These are phyloP conservation scores for Penicillium sp. DNA, from an alignment of 2,329 filamentous ascomycete genomes.

Conservation along the genomic window DNA sequence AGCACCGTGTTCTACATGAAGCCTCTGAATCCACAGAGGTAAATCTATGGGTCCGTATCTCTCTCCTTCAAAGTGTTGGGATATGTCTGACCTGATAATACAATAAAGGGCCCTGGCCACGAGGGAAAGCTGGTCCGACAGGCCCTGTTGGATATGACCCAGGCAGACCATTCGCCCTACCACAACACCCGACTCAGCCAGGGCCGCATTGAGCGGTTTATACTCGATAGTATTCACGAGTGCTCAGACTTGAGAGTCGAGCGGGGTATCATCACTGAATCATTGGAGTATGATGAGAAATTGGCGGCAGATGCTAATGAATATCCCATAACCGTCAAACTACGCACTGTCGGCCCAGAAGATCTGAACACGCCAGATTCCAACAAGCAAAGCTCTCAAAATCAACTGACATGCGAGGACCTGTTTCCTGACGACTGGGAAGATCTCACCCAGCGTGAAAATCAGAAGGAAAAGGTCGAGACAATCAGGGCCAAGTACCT, in stretches of 20 bases:
- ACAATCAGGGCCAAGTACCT: conserved; percentile 62
- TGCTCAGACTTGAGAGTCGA: conserved; percentile 60
- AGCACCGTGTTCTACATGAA: conserved; percentile 64
- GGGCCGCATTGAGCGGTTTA: conserved; percentile 68
- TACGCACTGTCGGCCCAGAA: conserved; percentile 60
- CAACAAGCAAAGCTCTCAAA: conserved; percentile 33
- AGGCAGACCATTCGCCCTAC: conserved; percentile 59
- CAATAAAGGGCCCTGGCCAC: conserved; percentile 39
- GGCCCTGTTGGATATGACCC: conserved; percentile 63
- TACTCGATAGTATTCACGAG: conserved; percentile 62
- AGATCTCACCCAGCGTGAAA: conserved; percentile 43
- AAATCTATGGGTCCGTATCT: conserved; percentile 44
- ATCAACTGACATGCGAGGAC: conserved; percentile 64
- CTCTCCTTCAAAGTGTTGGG: neutral
- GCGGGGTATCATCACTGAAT: conserved; percentile 59
- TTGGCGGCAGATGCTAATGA: conserved; percentile 49
- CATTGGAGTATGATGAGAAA: conserved; percentile 56
- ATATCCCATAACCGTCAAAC: conserved; percentile 62
- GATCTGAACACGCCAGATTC: conserved; percentile 52
- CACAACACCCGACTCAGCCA: conserved; percentile 70
- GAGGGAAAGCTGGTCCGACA: conserved; percentile 59
- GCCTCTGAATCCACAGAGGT: conserved; percentile 70
- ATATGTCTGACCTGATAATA: neutral
- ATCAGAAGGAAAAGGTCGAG: conserved; percentile 31
- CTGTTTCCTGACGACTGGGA: conserved; percentile 59